A percentile compares a stretch with the other conserved stretches of the same genome.
phyloP scores from a whole-genome alignment of 2,329 filamentous ascomycete genomes.

The Diaporthe capsici region DNA sequence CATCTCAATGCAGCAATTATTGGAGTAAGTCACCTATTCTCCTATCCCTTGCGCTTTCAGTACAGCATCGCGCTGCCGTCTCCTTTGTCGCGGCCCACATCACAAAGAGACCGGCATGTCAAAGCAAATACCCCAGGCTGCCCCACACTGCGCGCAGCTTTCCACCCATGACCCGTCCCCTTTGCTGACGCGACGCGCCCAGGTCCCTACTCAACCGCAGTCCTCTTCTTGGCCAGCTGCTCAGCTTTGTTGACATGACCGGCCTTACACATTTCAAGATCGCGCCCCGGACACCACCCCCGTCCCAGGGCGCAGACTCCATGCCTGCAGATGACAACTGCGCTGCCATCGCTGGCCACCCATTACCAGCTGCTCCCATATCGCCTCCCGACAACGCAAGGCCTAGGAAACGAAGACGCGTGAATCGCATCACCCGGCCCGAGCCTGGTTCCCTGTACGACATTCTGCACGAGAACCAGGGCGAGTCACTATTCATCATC shows the following conservation, averaged over 20 bases:
- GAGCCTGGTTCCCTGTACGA: constrained; percentile 66
- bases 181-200: constrained; percentile 33
- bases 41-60: neutral
- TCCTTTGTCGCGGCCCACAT: constrained; percentile 13
- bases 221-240: constrained; percentile 39
- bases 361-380: constrained; percentile 11
- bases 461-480: constrained; percentile 63
- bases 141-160: constrained; percentile 12
- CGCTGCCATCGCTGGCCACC: neutral
- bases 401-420: constrained; percentile 45
- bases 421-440: constrained; percentile 55
- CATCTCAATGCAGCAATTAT: constrained; percentile 36
- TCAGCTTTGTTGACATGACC: constrained; percentile 36
- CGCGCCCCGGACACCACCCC: constrained; percentile 16
- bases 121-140: constrained; percentile 19
- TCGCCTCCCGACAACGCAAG: constrained; percentile 24
- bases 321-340: neutral
- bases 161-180: constrained; percentile 7
- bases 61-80: neutral
- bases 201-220: constrained; percentile 36
- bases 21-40: constrained; percentile 26
- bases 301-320: constrained; percentile 18
- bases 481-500: constrained; percentile 63
- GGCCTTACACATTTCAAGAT: constrained; percentile 16
- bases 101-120: constrained; percentile 1